Evolutionary conservation across 208 protist species (phyloP), one percentile per base, ranked within the genome.

Genomic region (Lotmaria passim): DNA sequence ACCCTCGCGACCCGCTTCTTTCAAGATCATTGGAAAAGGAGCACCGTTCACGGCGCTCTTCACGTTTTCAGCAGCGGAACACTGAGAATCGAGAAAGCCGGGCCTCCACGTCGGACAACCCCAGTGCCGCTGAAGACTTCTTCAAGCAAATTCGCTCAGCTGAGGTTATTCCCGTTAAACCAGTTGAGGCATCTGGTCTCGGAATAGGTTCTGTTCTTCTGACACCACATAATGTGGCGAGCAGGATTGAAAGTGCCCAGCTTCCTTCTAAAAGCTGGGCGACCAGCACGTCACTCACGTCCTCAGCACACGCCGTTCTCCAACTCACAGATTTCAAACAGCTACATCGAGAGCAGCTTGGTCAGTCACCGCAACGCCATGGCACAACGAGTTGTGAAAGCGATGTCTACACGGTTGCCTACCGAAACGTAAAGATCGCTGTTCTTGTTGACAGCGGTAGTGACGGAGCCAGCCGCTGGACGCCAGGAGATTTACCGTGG

Each of bases 261-360:
- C 26, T 69, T n/a, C 31, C 70, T 7, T 69, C 70, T 1, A 75
- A 75, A 19, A 58, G 70, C 46, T 75, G 70, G 70, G 53, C 69
- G 6, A 75, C 70, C 8, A 64, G 51, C 14, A 58, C 47, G 7
- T 19, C 46, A 33, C 28, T 69, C 4, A 17, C 70, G 17, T 26
- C 7, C 3, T 26, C 24, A 19, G 70, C 70, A 21, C 43, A 0
- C n/a, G 61, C 46, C 3, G 7, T 75, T 64, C 51, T 75, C 12
- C 33, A 57, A 21, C 14, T 68, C 12, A 44, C 38, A 36, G 19
- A 56, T 21, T 57, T 43, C 24, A 19, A 41, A 8, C 21, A 53
- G 2, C 4, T 26, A 1, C 2, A 24, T 3, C 6, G 30, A 31
- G 23, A 23, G 1, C 41, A 65, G 17, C 15, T 15, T 0, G 14